These are phyloP conservation scores for Triticum aestivum DNA, from an alignment of 176 grass and related monocot species.

Conservation along the genomic window IWGSC_CS_RefSeq_v2.1 NC_057800.1:59905405-59905904, in stretches of 20 bases:
- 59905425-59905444: conserved; percentile 28
- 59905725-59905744: conserved; percentile 41
- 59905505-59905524: not conserved
- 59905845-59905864: conserved; percentile 26
- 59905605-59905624: not conserved
- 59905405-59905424: conserved; percentile 48
- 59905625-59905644: not conserved
- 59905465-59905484: conserved; percentile 33
- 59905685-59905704: conserved; percentile 44
- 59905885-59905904: conserved; percentile 38
- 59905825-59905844: conserved; percentile 36
- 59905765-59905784: conserved; percentile 33
- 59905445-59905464: conserved; percentile 13
- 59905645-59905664: conserved; percentile 40
- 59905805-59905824: conserved; percentile 22
- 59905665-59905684: conserved; percentile 1
- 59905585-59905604: not conserved
- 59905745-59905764: conserved; percentile 26
- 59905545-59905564: not conserved
- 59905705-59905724: conserved; percentile 41
- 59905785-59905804: conserved; percentile 14
- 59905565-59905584: conserved; percentile 20
- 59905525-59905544: conserved; percentile 22
- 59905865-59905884: conserved; percentile 31
- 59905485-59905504: not conserved